A percentile compares a stretch with the other conserved stretches of the same genome.
These are phyloP conservation scores for Pyricularia grisea DNA, from an alignment of 2,329 filamentous ascomycete species.

Conservation along the genomic window DNA sequence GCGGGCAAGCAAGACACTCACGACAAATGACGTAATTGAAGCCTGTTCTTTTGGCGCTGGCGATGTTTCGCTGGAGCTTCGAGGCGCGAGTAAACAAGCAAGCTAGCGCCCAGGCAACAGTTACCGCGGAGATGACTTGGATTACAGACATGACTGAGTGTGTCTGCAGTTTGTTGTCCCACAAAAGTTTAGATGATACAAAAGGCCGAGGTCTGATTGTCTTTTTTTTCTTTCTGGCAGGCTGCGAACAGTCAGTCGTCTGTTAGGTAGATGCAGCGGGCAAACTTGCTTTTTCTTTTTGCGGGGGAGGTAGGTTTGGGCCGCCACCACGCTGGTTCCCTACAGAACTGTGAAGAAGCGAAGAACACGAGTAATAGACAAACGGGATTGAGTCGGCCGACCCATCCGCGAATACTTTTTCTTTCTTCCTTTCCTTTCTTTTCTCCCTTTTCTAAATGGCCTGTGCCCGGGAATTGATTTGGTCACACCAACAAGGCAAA, in stretches of 20 bases:
- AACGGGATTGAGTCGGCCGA: not conserved
- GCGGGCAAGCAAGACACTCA: slow-evolving; percentile 24
- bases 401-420: not conserved
- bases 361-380: not conserved
- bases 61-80: slow-evolving; percentile 34
- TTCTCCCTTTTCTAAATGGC: too few species aligned
- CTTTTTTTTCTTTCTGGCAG: not conserved
- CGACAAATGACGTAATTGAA: slow-evolving; percentile 44
- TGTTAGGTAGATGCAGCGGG: not conserved
- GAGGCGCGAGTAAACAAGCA: slow-evolving; percentile 17
- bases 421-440: too few species aligned
- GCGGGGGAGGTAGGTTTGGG: not conserved
- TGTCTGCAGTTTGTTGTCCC: not conserved
- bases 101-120: slow-evolving; percentile 19
- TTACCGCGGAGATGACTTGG: slow-evolving; percentile 12
- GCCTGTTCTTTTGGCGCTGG: slow-evolving; percentile 38
- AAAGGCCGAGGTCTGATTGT: not conserved
- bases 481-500: not conserved
- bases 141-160: not conserved
- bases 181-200: not conserved
- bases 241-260: not conserved
- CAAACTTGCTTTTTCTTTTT: not conserved
- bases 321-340: too few species aligned
- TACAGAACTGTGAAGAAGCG: not conserved
- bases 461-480: not conserved